Evolutionary conservation across 140 eudicot genomes (phyloP).

Genomic region (Anethum foeniculum): DNA sequence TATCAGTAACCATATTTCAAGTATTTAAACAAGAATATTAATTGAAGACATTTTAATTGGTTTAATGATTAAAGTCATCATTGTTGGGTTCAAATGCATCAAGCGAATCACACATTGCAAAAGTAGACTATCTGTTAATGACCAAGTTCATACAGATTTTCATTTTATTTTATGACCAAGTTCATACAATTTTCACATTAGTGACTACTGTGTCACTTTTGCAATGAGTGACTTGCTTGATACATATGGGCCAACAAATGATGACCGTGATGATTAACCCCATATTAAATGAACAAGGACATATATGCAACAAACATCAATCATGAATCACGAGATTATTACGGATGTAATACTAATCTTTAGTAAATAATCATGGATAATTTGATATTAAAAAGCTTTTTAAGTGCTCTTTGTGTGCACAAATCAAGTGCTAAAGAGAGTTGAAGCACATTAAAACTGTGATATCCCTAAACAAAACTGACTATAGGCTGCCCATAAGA

Average conservation of each 20-base stretch:
- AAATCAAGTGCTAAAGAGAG: background rate
- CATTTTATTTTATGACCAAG: too few relatives aligned
- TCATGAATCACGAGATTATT: background rate
- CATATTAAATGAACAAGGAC: background rate
- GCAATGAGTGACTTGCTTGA: too few relatives aligned
- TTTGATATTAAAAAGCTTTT: background rate
- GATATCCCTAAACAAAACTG: background rate
- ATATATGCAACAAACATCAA: background rate
- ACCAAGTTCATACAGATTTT: too few relatives aligned
- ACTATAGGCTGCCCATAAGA: background rate
- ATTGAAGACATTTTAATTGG: background rate
- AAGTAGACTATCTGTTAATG: too few relatives aligned
- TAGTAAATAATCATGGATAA: background rate
- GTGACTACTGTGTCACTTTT: too few relatives aligned
- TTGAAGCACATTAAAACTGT: background rate
- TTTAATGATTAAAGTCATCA: too few relatives aligned
- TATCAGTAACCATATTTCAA: constrained; percentile 11
- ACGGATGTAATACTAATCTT: background rate
- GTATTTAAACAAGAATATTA: background rate
- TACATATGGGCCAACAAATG: too few relatives aligned
- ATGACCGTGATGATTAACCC: too few relatives aligned
- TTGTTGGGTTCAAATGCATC: too few relatives aligned
- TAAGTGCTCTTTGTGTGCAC: background rate
- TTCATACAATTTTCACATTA: too few relatives aligned
- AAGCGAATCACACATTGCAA: too few relatives aligned